Base-by-base conservation (phyloP, 208 protist genomes). In the Leishmania guyanensis region DNA sequence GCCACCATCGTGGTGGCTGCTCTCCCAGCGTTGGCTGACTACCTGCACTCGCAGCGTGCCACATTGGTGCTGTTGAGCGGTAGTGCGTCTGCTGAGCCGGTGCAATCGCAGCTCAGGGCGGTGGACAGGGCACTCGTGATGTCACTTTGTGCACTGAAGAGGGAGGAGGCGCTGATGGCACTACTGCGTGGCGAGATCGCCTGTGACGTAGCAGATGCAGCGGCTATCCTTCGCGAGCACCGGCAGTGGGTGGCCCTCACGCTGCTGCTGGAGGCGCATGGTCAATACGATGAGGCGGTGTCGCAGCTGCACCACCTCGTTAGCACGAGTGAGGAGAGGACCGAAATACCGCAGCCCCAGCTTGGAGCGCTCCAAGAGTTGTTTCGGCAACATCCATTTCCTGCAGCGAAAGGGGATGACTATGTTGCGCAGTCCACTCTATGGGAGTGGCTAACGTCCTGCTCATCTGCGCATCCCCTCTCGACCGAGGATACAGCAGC, bases 201-300 rank as follows among this genome's bases (percentile, higher is more conserved):
- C 12, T 94, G 90, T 69, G 79, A 80, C 3, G 75, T 84, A 17
- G 69, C 80, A 12, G 86, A 91, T 20, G 74, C 78, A 5, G 86
- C 80, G 36, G 50, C 53, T 3, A 86, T 93, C 58, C 79, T 96
- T 50, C 65, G 50, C 6, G 75, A 86, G 5, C 86, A 82, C 69
- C 74, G 68, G 50, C 85, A 92, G 50, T 97, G 93, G 93, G 87
- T 91, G 58, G 80, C 88, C 12, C 78, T 93, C 14, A 80, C 84
- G 1, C 46, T 84, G 17, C 75, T 94, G 14, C 89, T 87, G 81
- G 80, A 89, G 56, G 60, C 53, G 0, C 54, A 79, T 39, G 77
- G 74, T 5, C 62, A 69, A 33, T 86, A 85, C 39, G 81, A 84
- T 10, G 80, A 77, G 20, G 80, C 88, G 0, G 54, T 88, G 60